Evolutionary conservation across 441 rosid genomes (phyloP), one percentile per base, ranked within the genome.

Genomic region (Pelargonium fulgidum): DNA sequence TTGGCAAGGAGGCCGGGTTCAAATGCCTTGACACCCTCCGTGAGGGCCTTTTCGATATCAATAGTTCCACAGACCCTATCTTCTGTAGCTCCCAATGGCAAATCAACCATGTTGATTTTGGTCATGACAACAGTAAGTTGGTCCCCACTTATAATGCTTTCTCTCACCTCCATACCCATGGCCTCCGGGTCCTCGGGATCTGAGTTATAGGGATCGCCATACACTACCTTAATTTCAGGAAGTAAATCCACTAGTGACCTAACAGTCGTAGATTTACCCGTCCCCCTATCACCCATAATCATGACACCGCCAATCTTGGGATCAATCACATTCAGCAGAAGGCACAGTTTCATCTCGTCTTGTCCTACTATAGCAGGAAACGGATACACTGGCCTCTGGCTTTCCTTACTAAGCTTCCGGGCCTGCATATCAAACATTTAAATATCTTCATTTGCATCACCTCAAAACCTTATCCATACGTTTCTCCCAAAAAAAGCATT

Each of bases 221-320:
- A 72, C 45, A 93, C 94, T 1, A 89, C 96, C 42, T 64, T 78
- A 74, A 93, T 93, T 81, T 89, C 86, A 0, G 98, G 98, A 24
- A 93, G 89, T 64, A 89, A 78, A 85, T 93, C 98, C 20, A 87
- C 89, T 80, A 93, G 77, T 0, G 98, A 93, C 78, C 97, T 81
- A 62, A 93, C 98, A 1, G 93, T 70, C 11, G 97, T 91, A 58
- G 97, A 93, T 79, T 90, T 93, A 45, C 98, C 96, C 0, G 97
- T 93, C 67, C 98, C 98, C 77, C 98, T 88, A 74, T 93, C 98
- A 42, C 96, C 98, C 98, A 93, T 90, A 61, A 93, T 90, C 96
- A 93, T 91, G 67, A 93, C 97, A 65, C 97, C 97, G 11, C 98
- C 97, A 71, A 93, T 89, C 86, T 89, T 93, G 9, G 96, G 94